Evolutionary conservation across 2,329 filamentous ascomycete species (phyloP).

Genomic region (Ceratocystis papillata): DNA sequence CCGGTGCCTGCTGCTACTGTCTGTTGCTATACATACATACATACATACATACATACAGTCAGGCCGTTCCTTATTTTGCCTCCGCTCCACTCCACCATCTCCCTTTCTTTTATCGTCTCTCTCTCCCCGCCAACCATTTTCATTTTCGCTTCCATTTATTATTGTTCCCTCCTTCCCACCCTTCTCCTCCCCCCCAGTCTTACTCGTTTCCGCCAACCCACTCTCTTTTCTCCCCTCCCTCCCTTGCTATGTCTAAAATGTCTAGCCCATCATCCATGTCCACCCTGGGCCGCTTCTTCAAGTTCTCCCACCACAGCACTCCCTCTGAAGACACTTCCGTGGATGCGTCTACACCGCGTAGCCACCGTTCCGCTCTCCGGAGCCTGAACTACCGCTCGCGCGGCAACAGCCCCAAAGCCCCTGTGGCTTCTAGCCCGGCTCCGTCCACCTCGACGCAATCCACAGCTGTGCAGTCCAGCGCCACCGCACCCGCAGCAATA

Average conservation of each 20-base stretch:
- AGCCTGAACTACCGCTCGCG: constrained; percentile 13
- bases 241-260: constrained; percentile 4
- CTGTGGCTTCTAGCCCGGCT: not conserved
- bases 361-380: constrained; percentile 12
- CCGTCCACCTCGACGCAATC: not conserved
- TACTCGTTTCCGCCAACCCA: not conserved
- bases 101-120: not conserved
- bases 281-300: constrained; percentile 16
- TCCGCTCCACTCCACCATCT: not conserved
- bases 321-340: constrained; percentile 12
- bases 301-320: not conserved
- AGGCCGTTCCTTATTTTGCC: not conserved
- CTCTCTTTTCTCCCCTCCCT: not conserved
- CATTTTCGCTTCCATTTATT: not conserved
- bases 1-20: not conserved
- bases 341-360: constrained; percentile 16
- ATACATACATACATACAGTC: too few relatives aligned
- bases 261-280: constrained; percentile 6
- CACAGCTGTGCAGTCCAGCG: not conserved
- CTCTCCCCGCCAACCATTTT: not conserved
- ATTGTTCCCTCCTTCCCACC: not conserved
- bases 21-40: not conserved
- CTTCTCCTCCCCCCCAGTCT: not conserved
- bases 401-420: constrained; percentile 3
- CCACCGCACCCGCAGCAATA: not conserved